Conservation (phyloP, 371 early-diverging fungal genomes). For the Mortierella sp. region DNA sequence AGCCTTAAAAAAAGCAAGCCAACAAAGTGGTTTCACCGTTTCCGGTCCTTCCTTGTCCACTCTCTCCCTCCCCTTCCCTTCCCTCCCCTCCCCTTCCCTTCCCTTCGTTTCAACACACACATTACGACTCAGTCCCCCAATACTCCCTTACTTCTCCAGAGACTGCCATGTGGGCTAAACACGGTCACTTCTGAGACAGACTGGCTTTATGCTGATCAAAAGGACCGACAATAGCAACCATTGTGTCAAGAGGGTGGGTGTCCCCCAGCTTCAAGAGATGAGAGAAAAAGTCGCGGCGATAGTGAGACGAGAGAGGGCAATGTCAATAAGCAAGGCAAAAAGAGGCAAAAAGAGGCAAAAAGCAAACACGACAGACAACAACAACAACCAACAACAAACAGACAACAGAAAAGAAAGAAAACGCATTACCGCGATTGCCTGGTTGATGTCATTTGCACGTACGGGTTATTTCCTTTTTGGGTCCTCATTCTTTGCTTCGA, state of each 20-base stretch:
- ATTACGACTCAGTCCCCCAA: background rate
- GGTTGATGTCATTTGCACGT: conserved; percentile 36
- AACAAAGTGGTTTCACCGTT: background rate
- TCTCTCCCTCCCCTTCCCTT: background rate
- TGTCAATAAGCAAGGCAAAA: too few relatives aligned
- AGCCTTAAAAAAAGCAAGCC: background rate
- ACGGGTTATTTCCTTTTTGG: conserved; percentile 3
- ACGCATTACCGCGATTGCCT: background rate
- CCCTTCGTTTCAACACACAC: background rate
- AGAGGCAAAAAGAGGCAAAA: background rate
- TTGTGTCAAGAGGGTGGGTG: too few relatives aligned
- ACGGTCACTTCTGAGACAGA: background rate
- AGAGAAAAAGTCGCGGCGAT: too few relatives aligned
- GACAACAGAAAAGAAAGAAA: background rate
- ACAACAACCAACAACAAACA: background rate
- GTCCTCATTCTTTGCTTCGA: background rate
- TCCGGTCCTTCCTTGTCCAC: too few relatives aligned
- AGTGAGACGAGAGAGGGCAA: too few relatives aligned
- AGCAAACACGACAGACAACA: background rate
- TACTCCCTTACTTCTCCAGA: background rate
- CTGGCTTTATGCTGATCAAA: too few relatives aligned
- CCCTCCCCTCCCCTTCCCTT: background rate
- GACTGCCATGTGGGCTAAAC: background rate
- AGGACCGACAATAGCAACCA: too few relatives aligned
- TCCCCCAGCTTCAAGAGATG: too few relatives aligned